A percentile compares a stretch with the other conserved stretches of the same genome.
phyloP scores from a whole-genome alignment of 176 grass and related monocot genomes.

The Ananas comosus region DNA sequence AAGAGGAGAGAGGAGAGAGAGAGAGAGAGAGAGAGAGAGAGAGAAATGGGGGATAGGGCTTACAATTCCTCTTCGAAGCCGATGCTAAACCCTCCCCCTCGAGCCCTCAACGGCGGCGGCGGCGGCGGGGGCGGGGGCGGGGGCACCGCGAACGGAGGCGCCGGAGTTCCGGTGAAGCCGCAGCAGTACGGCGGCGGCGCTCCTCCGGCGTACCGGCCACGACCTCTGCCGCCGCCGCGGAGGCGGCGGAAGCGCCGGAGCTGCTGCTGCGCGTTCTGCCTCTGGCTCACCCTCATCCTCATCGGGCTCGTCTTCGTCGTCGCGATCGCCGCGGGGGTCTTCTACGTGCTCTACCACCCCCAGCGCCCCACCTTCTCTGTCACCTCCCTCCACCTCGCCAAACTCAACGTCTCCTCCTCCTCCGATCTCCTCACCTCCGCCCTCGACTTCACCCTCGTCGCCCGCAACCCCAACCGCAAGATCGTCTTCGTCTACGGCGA shows the following conservation, averaged over 20 bases:
- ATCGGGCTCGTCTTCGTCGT: constrained; percentile 57
- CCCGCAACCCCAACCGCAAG: constrained; percentile 82
- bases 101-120: constrained; percentile 16
- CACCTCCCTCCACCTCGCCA: constrained; percentile 54
- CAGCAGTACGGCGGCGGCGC: constrained; percentile 34
- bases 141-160: constrained; percentile 31
- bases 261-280: constrained; percentile 74
- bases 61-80: constrained; percentile 45
- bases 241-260: constrained; percentile 43
- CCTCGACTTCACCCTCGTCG: constrained; percentile 77
- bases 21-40: neutral
- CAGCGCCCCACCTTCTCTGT: constrained; percentile 59
- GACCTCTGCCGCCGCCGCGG: constrained; percentile 11
- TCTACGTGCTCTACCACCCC: constrained; percentile 87
- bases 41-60: constrained; percentile 55
- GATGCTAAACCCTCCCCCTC: constrained; percentile 27
- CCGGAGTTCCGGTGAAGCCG: constrained; percentile 25
- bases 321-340: constrained; percentile 65
- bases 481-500: constrained; percentile 67
- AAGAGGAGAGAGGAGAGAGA: neutral
- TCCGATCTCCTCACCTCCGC: constrained; percentile 63
- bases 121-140: constrained; percentile 29
- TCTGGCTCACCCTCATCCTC: constrained; percentile 63
- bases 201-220: constrained; percentile 41
- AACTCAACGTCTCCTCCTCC: constrained; percentile 61